Conservation (phyloP, 139 green algal species). For the Penium margaritaceum region DNA sequence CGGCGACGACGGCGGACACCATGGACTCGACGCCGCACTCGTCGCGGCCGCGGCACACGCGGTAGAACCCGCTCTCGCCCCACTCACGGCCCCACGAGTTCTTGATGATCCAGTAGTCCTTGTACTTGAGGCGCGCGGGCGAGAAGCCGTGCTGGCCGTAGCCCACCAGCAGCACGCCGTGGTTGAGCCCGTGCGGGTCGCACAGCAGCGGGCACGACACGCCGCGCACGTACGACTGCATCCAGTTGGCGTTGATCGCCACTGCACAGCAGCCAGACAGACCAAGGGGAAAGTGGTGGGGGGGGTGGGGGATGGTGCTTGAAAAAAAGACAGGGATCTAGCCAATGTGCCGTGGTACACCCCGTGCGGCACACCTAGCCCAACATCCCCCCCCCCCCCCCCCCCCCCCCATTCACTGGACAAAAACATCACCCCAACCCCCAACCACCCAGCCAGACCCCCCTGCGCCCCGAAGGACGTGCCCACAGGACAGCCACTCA, state of each 20-base stretch:
- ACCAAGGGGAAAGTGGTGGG: background rate
- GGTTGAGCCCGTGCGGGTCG: slow-evolving; percentile 58
- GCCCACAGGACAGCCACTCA: background rate
- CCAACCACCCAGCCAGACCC: background rate
- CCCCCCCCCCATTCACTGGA: background rate
- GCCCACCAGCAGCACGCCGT: slow-evolving; percentile 67
- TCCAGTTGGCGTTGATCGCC: slow-evolving; percentile 57
- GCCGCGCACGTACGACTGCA: slow-evolving; percentile 51
- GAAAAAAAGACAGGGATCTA: background rate
- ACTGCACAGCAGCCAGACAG: slow-evolving; percentile 33
- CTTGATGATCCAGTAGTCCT: slow-evolving; percentile 57
- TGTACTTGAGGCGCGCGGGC: slow-evolving; percentile 31
- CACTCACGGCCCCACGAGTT: slow-evolving; percentile 51
- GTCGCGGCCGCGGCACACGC: slow-evolving; percentile 40
- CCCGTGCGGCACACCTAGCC: background rate
- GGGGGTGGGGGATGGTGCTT: background rate
- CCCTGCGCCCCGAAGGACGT: background rate
- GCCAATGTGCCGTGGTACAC: background rate
- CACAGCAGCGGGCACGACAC: slow-evolving; percentile 54
- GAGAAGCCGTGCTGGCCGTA: slow-evolving; percentile 57
- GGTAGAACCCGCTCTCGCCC: slow-evolving; percentile 51
- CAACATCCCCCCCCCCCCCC: background rate
- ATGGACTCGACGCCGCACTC: slow-evolving; percentile 51
- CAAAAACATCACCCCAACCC: background rate
- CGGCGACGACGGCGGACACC: slow-evolving; percentile 41